phyloP scores from a whole-genome alignment of 306 rosid genomes.

The Carpinus viminea region DNA sequence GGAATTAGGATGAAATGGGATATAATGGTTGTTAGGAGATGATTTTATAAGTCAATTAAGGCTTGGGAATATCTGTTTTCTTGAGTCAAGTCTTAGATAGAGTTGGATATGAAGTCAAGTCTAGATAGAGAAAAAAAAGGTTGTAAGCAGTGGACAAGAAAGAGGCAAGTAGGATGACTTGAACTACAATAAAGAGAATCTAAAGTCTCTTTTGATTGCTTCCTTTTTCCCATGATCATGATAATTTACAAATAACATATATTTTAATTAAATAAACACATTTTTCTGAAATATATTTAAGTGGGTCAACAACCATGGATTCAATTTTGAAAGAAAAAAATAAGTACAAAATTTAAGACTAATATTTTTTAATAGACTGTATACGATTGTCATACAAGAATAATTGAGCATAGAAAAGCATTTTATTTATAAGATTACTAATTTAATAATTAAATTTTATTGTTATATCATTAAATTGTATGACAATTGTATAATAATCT shows the following conservation, averaged over 20 bases:
- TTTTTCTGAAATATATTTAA: background rate
- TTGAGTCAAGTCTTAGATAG: constrained; percentile 22
- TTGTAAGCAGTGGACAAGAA: constrained; percentile 37
- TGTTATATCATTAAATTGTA: too few species aligned
- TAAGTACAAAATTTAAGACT: too few species aligned
- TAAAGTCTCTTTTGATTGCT: constrained; percentile 25
- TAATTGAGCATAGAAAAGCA: too few species aligned
- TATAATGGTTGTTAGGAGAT: background rate
- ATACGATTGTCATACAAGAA: too few species aligned
- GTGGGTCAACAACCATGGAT: background rate
- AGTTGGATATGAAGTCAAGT: constrained; percentile 32
- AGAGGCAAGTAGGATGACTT: constrained; percentile 27
- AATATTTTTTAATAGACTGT: too few species aligned
- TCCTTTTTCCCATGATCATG: background rate
- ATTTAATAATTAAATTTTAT: too few species aligned
- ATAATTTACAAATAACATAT: background rate
- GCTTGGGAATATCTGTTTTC: constrained; percentile 16
- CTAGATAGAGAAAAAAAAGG: constrained; percentile 8
- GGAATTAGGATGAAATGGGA: background rate
- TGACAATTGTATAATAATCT: too few species aligned
- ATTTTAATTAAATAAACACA: background rate
- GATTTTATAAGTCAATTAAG: too few species aligned
- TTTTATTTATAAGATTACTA: too few species aligned
- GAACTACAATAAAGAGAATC: constrained; percentile 34
- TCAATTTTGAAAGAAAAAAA: background rate